phyloP scores from a whole-genome alignment of 345 rosid genomes.

The Camelina sativa region DNA sequence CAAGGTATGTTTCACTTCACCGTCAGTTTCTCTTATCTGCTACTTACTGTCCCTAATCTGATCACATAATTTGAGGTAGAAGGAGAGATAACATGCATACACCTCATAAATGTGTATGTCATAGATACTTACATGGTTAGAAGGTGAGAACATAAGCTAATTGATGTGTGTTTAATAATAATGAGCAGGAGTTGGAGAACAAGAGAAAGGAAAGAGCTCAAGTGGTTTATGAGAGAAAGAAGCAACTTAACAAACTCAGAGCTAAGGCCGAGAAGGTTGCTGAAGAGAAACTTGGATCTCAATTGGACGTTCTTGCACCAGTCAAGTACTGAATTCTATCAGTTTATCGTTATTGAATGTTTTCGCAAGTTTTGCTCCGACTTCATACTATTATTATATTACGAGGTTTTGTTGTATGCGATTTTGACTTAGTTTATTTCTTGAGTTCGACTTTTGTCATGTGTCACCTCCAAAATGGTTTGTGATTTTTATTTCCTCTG shows the following conservation, averaged over 20 bases:
- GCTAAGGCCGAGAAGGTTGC: slow-evolving; percentile 79
- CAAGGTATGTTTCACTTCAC: slow-evolving; percentile 52
- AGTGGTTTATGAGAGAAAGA: slow-evolving; percentile 70
- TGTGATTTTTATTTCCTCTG: not conserved
- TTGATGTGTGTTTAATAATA: slow-evolving; percentile 13
- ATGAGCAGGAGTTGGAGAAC: slow-evolving; percentile 70
- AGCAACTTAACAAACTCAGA: slow-evolving; percentile 75
- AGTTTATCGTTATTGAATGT: slow-evolving; percentile 12
- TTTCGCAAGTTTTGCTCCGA: slow-evolving; percentile 18
- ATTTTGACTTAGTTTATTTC: slow-evolving; percentile 14
- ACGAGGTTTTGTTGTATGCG: slow-evolving; percentile 14
- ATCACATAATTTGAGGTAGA: not conserved
- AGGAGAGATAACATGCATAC: too few relatives aligned
- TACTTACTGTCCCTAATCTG: not conserved
- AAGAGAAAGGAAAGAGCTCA: slow-evolving; percentile 84
- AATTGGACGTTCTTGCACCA: slow-evolving; percentile 62
- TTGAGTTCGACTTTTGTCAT: not conserved
- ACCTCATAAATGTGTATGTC: not conserved
- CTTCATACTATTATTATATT: not conserved
- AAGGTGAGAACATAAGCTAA: not conserved
- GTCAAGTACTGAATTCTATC: slow-evolving; percentile 56
- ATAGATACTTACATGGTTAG: not conserved
- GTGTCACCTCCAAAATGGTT: not conserved
- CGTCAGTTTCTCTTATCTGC: not conserved
- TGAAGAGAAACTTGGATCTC: slow-evolving; percentile 81